phyloP scores from a whole-genome alignment of 2,329 filamentous ascomycete genomes.

The Tolypocladium guangdongense region DNA sequence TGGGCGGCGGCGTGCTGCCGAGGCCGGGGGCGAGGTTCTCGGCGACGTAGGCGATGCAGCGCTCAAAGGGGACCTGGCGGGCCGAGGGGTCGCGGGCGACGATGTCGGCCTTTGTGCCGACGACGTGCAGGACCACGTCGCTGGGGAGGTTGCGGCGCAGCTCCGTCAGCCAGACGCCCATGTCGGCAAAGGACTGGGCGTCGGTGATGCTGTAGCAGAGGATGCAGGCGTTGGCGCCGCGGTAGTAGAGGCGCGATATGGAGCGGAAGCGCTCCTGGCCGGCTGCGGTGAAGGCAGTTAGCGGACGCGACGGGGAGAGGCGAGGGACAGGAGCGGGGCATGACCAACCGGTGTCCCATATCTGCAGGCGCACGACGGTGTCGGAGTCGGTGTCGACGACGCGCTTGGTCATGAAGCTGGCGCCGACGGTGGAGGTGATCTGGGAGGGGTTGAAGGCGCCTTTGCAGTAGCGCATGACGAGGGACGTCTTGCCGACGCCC shows the following conservation, averaged over 20 bases:
- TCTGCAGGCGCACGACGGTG: constrained; percentile 80
- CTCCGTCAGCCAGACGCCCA: constrained; percentile 85
- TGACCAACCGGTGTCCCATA: constrained; percentile 74
- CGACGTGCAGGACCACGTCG: constrained; percentile 83
- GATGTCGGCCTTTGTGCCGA: constrained; percentile 87
- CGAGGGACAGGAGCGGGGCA: not conserved
- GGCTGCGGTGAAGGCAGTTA: constrained; percentile 28
- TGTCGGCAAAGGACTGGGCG: constrained; percentile 74
- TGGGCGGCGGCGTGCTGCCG: constrained; percentile 56
- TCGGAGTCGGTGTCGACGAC: constrained; percentile 76
- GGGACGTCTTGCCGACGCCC: constrained; percentile 69
- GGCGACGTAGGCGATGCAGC: constrained; percentile 90
- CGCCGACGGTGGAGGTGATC: constrained; percentile 62
- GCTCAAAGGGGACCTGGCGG: constrained; percentile 84
- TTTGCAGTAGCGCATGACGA: constrained; percentile 67
- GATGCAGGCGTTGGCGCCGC: constrained; percentile 86
- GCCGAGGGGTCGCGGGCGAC: constrained; percentile 70
- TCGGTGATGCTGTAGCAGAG: constrained; percentile 93
- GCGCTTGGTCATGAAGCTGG: constrained; percentile 69
- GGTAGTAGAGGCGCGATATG: constrained; percentile 92
- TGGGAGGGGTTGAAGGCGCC: constrained; percentile 57
- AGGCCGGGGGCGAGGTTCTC: constrained; percentile 73
- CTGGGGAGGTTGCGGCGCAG: constrained; percentile 66
- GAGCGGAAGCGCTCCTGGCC: constrained; percentile 92
- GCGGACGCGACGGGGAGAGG: not conserved